Percentiles rank a stretch among this genome's conserved stretches.
Evolutionary conservation across 768 basidiomycete species (phyloP).

Genomic region (Galerina marginata): DNA sequence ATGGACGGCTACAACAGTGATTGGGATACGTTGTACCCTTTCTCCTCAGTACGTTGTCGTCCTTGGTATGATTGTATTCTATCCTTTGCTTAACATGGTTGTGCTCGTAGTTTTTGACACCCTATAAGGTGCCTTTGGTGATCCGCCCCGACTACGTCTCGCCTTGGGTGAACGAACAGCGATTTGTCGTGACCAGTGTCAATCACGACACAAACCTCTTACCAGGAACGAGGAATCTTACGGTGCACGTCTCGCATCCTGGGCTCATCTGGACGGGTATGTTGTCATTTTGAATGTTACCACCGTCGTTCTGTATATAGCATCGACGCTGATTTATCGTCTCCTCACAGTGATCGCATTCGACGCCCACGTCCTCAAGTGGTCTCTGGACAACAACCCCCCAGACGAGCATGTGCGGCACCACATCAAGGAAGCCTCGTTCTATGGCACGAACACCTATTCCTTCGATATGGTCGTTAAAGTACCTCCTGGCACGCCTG

Average conservation of each 20-base stretch:
- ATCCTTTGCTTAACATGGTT: background rate
- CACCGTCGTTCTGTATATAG: background rate
- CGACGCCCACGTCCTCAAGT: slow-evolving; percentile 85
- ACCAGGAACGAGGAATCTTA: slow-evolving; percentile 72
- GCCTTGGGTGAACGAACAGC: slow-evolving; percentile 44
- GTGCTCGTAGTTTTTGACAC: slow-evolving; percentile 71
- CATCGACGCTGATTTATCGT: background rate
- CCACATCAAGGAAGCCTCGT: slow-evolving; percentile 91
- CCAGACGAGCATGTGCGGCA: slow-evolving; percentile 79
- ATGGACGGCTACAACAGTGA: slow-evolving; percentile 84
- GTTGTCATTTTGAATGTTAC: slow-evolving; percentile 15
- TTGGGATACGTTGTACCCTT: slow-evolving; percentile 88
- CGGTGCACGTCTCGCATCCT: slow-evolving; percentile 74
- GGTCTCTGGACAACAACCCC: slow-evolving; percentile 83
- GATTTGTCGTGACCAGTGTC: slow-evolving; percentile 61
- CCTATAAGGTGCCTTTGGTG: slow-evolving; percentile 78
- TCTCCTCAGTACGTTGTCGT: slow-evolving; percentile 62
- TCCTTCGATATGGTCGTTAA: slow-evolving; percentile 74
- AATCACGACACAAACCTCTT: slow-evolving; percentile 59
- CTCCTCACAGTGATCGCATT: slow-evolving; percentile 75
- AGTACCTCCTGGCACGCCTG: slow-evolving; percentile 38
- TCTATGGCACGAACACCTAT: slow-evolving; percentile 79
- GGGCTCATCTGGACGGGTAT: slow-evolving; percentile 86
- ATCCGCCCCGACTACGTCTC: slow-evolving; percentile 53
- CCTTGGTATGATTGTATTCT: background rate